A percentile compares a stretch with the other conserved stretches of the same genome.
These are phyloP conservation scores for Avena atlantica DNA, from an alignment of 176 grass and related monocot genomes.

Conservation along the genomic window DNA sequence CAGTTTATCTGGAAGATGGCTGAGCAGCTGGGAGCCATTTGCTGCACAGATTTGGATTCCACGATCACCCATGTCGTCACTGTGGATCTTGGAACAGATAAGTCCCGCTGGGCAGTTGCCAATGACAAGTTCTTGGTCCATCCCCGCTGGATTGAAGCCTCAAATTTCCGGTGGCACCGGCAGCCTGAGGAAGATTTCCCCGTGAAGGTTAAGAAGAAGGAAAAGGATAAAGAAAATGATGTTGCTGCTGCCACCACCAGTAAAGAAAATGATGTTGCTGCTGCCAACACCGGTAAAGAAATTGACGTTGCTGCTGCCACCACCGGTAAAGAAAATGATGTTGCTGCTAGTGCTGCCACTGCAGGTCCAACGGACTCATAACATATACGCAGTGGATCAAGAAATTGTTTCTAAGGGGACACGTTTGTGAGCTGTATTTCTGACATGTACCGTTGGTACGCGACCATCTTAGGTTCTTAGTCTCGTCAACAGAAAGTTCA, in stretches of 20 bases:
- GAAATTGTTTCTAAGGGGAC: not conserved
- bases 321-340: not conserved
- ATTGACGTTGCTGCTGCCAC: not conserved
- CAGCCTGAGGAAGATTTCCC: slow-evolving; percentile 70
- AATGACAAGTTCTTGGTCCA: slow-evolving; percentile 80
- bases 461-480: slow-evolving; percentile 1
- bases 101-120: slow-evolving; percentile 60
- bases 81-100: slow-evolving; percentile 61
- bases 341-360: not conserved
- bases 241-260: not conserved
- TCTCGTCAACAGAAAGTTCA: not conserved
- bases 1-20: slow-evolving; percentile 86
- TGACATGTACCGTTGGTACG: not conserved
- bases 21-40: slow-evolving; percentile 73
- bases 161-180: slow-evolving; percentile 66
- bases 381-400: not conserved
- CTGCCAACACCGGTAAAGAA: not conserved
- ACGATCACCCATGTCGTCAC: slow-evolving; percentile 74
- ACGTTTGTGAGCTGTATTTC: not conserved
- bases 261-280: not conserved
- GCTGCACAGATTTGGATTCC: slow-evolving; percentile 58
- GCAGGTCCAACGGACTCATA: not conserved
- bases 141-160: slow-evolving; percentile 77
- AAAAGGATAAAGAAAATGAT: slow-evolving; percentile 11
- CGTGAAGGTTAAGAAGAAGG: slow-evolving; percentile 43